Percentiles rank a stretch among this genome's conserved stretches.
Evolutionary conservation across 163 green algal species (phyloP).

Genomic region (Prototheca stagnorum): DNA sequence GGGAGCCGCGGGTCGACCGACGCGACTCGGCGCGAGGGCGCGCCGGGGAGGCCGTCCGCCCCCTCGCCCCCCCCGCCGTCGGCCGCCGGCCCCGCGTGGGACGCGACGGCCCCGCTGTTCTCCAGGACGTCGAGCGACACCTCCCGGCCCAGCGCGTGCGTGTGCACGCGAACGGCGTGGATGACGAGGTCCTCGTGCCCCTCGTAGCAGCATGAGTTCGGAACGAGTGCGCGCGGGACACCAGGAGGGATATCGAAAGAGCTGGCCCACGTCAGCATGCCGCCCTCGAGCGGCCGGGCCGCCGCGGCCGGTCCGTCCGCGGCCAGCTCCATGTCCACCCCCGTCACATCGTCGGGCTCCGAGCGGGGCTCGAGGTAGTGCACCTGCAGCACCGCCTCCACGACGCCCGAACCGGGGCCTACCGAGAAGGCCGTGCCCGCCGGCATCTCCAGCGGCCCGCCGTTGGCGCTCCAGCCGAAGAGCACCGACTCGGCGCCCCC

Average conservation of each 20-base stretch:
- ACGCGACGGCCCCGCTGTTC: too few relatives aligned
- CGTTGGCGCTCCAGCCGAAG: conserved; percentile 68
- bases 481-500: conserved; percentile 25
- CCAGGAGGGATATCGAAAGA: conserved; percentile 54
- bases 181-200: conserved; percentile 47
- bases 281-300: conserved; percentile 22
- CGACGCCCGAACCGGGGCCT: conserved; percentile 34
- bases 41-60: too few relatives aligned
- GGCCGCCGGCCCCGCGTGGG: too few relatives aligned
- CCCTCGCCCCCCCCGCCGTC: too few relatives aligned
- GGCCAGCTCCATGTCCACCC: conserved; percentile 21
- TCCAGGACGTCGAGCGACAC: conserved; percentile 27
- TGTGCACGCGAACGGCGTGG: conserved; percentile 74
- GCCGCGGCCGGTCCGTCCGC: too few relatives aligned
- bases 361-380: conserved; percentile 32
- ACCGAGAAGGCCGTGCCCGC: conserved; percentile 52
- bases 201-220: conserved; percentile 62
- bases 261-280: conserved; percentile 53
- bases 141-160: conserved; percentile 49
- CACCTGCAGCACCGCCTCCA: conserved; percentile 54
- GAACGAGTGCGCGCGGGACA: conserved; percentile 26
- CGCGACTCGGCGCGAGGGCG: neutral
- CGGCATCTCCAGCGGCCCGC: conserved; percentile 39
- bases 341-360: conserved; percentile 16
- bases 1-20: conserved; percentile 33